A percentile compares a stretch with the other conserved stretches of the same genome.
Conservation (phyloP, 1,139 yeast genomes). For the Lodderomyces parapsilosis region DNA sequence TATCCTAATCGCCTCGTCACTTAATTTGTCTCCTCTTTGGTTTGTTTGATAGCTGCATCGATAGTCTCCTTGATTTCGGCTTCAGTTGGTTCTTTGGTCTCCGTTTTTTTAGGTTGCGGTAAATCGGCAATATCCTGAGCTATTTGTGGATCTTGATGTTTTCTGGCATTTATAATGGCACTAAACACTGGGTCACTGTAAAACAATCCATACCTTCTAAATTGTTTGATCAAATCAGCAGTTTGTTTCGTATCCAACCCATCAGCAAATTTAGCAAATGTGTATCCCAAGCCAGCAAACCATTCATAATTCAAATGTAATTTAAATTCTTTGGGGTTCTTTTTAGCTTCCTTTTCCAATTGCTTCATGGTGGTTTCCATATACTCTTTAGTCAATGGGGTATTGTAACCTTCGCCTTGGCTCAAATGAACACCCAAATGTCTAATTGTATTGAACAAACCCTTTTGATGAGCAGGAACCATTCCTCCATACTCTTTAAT, state of each 20-base stretch:
- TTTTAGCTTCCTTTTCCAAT: slow-evolving; percentile 14
- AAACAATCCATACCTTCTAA: slow-evolving; percentile 64
- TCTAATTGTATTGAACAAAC: slow-evolving; percentile 59
- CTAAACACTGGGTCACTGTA: slow-evolving; percentile 44
- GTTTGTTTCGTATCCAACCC: slow-evolving; percentile 32
- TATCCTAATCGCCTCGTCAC: neutral
- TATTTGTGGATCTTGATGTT: slow-evolving; percentile 16
- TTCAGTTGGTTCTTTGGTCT: neutral
- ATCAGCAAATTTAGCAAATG: slow-evolving; percentile 38
- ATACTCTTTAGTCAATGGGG: slow-evolving; percentile 44
- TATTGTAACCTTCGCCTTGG: slow-evolving; percentile 80
- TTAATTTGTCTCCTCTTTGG: neutral
- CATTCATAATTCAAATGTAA: slow-evolving; percentile 54
- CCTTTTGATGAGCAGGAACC: slow-evolving; percentile 73
- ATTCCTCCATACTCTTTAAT: slow-evolving; percentile 75
- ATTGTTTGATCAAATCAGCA: slow-evolving; percentile 45
- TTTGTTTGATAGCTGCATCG: neutral
- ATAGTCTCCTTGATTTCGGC: slow-evolving; percentile 1
- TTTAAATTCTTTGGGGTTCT: slow-evolving; percentile 25
- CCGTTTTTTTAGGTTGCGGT: neutral
- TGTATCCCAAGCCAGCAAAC: slow-evolving; percentile 49
- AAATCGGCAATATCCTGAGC: slow-evolving; percentile 2
- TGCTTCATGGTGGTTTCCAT: slow-evolving; percentile 26
- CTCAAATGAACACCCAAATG: slow-evolving; percentile 63
- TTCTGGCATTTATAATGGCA: slow-evolving; percentile 39